A percentile compares a stretch with the other conserved stretches of the same genome.
Evolutionary conservation across 805 yeast genomes (phyloP).

Genomic region (Pichia occidentalis): DNA sequence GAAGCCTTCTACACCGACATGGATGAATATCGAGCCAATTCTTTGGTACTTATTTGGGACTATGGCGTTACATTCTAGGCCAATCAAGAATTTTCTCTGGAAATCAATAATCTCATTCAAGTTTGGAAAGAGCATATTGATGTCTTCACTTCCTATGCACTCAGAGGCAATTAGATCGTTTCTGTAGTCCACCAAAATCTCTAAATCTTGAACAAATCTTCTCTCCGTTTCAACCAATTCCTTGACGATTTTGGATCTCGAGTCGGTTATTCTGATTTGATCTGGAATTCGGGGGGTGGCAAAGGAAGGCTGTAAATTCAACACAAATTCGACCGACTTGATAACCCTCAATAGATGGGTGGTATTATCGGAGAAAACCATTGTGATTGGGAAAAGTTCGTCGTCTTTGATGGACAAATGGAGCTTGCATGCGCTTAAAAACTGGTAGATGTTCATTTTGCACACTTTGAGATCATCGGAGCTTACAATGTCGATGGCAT

Average conservation of each 20-base stretch:
- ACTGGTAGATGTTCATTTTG: conserved; percentile 85
- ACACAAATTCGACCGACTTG: conserved; percentile 59
- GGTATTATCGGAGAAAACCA: conserved; percentile 79
- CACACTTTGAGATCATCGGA: conserved; percentile 80
- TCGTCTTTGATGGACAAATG: conserved; percentile 72
- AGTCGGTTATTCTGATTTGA: conserved; percentile 37
- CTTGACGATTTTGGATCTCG: conserved; percentile 68
- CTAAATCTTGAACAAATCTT: conserved; percentile 87
- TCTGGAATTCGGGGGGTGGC: conserved; percentile 20
- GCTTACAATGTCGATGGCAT: conserved; percentile 49
- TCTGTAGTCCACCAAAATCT: conserved; percentile 61
- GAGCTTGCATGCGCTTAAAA: conserved; percentile 76
- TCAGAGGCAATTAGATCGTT: conserved; percentile 61
- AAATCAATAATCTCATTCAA: conserved; percentile 79
- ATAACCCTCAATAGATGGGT: conserved; percentile 71
- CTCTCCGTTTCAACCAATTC: conserved; percentile 89
- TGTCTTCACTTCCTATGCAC: conserved; percentile 67
- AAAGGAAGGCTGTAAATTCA: conserved; percentile 43
- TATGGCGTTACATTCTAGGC: conserved; percentile 79
- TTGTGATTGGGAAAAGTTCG: conserved; percentile 81
- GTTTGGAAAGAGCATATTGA: conserved; percentile 80
- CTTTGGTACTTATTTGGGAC: conserved; percentile 73
- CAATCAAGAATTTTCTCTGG: conserved; percentile 82
- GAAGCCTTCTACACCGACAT: conserved; percentile 73
- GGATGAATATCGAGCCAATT: conserved; percentile 82